Conservation (phyloP, 1,284 basidiomycete genomes). For the Pseudozyma hubeiensis region DNA sequence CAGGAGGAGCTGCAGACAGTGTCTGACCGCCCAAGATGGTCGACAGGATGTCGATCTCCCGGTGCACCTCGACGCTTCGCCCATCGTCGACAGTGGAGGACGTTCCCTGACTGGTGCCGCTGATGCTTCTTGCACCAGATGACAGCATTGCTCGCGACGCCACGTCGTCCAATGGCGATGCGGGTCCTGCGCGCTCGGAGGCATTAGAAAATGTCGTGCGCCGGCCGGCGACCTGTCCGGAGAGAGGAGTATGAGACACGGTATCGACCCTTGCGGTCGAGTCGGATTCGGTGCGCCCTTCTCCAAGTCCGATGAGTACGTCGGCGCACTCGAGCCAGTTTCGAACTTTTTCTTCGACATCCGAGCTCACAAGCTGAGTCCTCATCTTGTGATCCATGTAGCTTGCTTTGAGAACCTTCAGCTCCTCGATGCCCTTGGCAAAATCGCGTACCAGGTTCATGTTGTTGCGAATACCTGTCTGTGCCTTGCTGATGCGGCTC, state of each 20-base stretch:
- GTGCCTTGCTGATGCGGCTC: slow-evolving; percentile 55
- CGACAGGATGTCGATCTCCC: slow-evolving; percentile 60
- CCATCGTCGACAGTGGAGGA: slow-evolving; percentile 25
- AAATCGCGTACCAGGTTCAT: slow-evolving; percentile 55
- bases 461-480: slow-evolving; percentile 49
- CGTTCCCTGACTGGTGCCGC: slow-evolving; percentile 35
- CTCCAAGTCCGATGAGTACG: slow-evolving; percentile 53
- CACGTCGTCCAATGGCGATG: slow-evolving; percentile 22
- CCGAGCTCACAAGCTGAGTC: neutral
- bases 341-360: slow-evolving; percentile 13
- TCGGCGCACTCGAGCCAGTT: slow-evolving; percentile 61
- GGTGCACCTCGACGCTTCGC: slow-evolving; percentile 44
- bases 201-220: slow-evolving; percentile 28
- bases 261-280: slow-evolving; percentile 42
- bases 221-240: slow-evolving; percentile 16
- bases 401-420: slow-evolving; percentile 45
- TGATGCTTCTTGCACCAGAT: slow-evolving; percentile 27
- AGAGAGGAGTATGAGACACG: slow-evolving; percentile 38
- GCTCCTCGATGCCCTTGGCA: slow-evolving; percentile 57
- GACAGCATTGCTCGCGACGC: slow-evolving; percentile 12
- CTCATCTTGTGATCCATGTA: slow-evolving; percentile 35
- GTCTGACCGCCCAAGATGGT: slow-evolving; percentile 48
- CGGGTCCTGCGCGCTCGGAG: slow-evolving; percentile 10
- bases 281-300: slow-evolving; percentile 51
- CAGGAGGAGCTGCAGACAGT: slow-evolving; percentile 8